These are phyloP conservation scores for Schoenoplectus triqueter DNA, from an alignment of 202 grass and related monocot genomes.

Conservation along the genomic window DNA sequence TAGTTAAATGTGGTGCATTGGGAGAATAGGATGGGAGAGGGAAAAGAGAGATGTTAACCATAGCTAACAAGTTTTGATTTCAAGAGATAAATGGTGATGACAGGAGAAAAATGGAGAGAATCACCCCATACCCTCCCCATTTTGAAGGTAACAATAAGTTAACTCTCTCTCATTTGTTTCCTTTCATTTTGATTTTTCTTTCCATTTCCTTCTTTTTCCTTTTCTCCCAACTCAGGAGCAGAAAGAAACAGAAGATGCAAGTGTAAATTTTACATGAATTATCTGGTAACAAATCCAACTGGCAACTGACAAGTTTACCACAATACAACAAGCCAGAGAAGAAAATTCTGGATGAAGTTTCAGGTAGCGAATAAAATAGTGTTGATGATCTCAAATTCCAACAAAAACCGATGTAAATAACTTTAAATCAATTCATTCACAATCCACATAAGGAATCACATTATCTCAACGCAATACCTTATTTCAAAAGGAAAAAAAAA, in stretches of 20 bases:
- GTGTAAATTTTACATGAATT: slow-evolving; percentile 14
- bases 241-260: not conserved
- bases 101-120: not conserved
- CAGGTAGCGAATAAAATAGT: not conserved
- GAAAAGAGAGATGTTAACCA: not conserved
- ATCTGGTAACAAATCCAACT: not conserved
- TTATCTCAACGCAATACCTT: not conserved
- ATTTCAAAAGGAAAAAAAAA: not conserved
- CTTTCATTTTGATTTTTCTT: not conserved
- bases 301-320: not conserved
- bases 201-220: slow-evolving; percentile 41
- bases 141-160: not conserved
- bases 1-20: not conserved
- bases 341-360: slow-evolving; percentile 6
- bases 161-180: slow-evolving; percentile 37
- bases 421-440: not conserved
- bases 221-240: slow-evolving; percentile 30
- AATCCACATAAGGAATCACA: not conserved
- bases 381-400: not conserved
- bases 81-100: not conserved
- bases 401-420: not conserved
- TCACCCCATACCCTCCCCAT: not conserved
- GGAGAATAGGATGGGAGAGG: not conserved
- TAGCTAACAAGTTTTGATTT: not conserved
- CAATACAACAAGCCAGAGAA: not conserved